Conservation (phyloP, 1,139 yeast genomes). For the Blastobotrys elegans region DNA sequence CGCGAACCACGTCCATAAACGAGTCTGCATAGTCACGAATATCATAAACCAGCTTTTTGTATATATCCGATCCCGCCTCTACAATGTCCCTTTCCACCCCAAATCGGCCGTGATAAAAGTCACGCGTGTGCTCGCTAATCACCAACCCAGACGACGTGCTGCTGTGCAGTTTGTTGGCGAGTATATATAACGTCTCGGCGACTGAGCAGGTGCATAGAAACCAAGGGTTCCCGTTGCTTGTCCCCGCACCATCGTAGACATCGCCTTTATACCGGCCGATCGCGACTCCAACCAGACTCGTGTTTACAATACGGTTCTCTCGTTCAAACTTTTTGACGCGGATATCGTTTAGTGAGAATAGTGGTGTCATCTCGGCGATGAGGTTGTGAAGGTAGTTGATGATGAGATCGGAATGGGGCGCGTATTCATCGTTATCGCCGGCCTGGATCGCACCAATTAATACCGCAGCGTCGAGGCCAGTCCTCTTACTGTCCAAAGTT, state of each 20-base stretch:
- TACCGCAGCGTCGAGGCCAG: conserved; percentile 78
- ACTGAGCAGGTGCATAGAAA: conserved; percentile 82
- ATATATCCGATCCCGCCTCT: conserved; percentile 11
- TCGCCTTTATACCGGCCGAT: conserved; percentile 95
- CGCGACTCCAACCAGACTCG: conserved; percentile 39
- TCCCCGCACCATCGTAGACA: conserved; percentile 72
- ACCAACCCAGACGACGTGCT: conserved; percentile 25
- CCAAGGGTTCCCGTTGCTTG: conserved; percentile 91
- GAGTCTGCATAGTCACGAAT: conserved; percentile 58
- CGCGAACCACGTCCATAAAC: conserved; percentile 63
- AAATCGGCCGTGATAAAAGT: conserved; percentile 5
- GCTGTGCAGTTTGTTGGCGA: conserved; percentile 34
- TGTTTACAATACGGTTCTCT: conserved; percentile 16
- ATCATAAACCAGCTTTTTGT: conserved; percentile 18
- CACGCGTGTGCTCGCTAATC: neutral
- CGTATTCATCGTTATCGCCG: neutral
- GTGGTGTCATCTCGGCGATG: conserved; percentile 58
- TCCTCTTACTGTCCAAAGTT: conserved; percentile 55
- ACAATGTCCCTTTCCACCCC: neutral
- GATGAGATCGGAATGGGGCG: conserved; percentile 6
- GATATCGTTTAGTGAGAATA: conserved; percentile 69
- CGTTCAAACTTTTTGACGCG: conserved; percentile 33
- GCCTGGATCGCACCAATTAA: conserved; percentile 52
- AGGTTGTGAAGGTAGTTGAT: conserved; percentile 9
- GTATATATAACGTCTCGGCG: conserved; percentile 48